Evolutionary conservation across 2,329 filamentous ascomycete species (phyloP), one percentile per base, ranked within the genome.

Genomic region (Hymenotorrendiella dingleyae): DNA sequence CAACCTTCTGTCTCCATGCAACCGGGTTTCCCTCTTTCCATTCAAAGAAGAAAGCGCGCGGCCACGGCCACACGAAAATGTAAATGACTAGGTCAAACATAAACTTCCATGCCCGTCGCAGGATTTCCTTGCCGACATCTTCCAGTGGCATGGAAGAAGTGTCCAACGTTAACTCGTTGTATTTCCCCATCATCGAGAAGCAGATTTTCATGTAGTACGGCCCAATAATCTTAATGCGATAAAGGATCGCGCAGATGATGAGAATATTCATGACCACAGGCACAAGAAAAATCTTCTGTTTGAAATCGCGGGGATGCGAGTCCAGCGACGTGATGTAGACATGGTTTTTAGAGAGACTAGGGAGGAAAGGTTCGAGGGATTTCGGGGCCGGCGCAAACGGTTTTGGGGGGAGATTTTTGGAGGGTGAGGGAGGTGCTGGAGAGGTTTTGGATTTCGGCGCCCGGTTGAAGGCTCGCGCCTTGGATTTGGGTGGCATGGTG

Each of bases 321-420:
- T 96, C 90, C 64, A 94, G 71, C 68, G 95, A 89, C 22, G 84
- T 74, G 57, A 96, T 76, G 73, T 96, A 95, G 61, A 94, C 74
- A 63, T 86, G 79, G 43, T 75, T 67, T 43, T 75, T 70, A 45
- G 80, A 74, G 46, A 95, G 80, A 32, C 71, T 74, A 26, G 74
- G 67, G 58, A 85, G 72, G 61, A 94, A 82, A 9, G 80, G 74
- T 38, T 72, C 56, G 41, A 94, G 74, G 22, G 26, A 14, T 23
- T 72, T 70, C 36, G 75, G 62, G 1, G 86, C 78, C 0, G 80
- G 78, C 46, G 75, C 74, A 71, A 93, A 94, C 6, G 86, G 86
- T 22, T 72, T 62, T 0, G 81, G 81, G 6, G 70, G 71, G 4
- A 54, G 49, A 29, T 46, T 33, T 12, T 27, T 8, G 28, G 50